These are phyloP conservation scores for Dictyostelium capitatum DNA, from an alignment of 78 protist species.

Conservation along the genomic window DNA sequence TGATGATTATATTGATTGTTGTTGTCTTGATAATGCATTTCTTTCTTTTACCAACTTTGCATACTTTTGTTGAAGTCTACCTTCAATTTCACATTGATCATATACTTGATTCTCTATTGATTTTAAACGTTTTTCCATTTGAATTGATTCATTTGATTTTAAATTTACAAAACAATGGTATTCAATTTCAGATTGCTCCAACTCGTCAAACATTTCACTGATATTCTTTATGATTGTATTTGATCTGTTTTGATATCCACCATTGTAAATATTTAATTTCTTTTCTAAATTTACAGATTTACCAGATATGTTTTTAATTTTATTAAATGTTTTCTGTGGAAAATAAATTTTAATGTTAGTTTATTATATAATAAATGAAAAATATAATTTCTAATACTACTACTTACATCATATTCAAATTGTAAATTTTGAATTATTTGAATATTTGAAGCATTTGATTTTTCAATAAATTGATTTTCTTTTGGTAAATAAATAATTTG, in stretches of 20 bases:
- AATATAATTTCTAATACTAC: not conserved
- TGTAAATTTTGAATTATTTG: not conserved
- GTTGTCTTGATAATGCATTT: not conserved
- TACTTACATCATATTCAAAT: constrained; percentile 4
- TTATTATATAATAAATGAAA: not conserved
- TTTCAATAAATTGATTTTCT: constrained; percentile 21
- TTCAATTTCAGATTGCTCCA: constrained; percentile 47
- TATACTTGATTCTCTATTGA: constrained; percentile 39
- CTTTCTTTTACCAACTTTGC: constrained; percentile 7
- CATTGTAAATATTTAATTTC: constrained; percentile 27
- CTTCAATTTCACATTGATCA: constrained; percentile 66
- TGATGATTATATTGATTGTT: not conserved
- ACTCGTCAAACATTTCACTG: not conserved
- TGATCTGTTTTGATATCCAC: constrained; percentile 42
- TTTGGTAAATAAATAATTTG: constrained; percentile 1
- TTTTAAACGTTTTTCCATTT: constrained; percentile 42
- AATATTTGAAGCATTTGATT: not conserved
- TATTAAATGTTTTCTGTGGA: not conserved
- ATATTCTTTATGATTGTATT: constrained; percentile 1
- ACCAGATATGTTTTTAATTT: not conserved
- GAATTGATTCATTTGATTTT: not conserved
- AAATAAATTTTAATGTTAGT: not conserved
- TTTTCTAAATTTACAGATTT: constrained; percentile 46
- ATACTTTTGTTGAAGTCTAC: constrained; percentile 55
- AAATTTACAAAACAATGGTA: constrained; percentile 12